Conservation (phyloP, 495 filamentous ascomycete genomes). For the Umbilicaria muhlenbergii region DNA sequence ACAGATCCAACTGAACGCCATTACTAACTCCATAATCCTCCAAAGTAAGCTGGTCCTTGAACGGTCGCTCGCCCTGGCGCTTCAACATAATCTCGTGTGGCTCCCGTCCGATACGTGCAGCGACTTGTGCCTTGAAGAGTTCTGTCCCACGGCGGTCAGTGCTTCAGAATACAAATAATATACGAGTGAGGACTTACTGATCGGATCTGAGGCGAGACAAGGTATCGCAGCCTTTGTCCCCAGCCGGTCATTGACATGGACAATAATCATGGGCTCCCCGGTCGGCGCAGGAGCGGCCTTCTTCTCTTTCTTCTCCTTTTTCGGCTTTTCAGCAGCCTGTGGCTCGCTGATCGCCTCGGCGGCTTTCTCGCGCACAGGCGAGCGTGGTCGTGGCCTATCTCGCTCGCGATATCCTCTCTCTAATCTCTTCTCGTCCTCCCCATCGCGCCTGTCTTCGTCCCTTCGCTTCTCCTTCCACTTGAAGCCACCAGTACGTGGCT, state of each 20-base stretch:
- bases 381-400: conserved; percentile 12
- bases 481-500: conserved; percentile 29
- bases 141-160: conserved; percentile 18
- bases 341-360: conserved; percentile 13
- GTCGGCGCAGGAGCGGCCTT: conserved; percentile 15
- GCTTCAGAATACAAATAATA: too few relatives aligned
- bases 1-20: conserved; percentile 77
- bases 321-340: conserved; percentile 15
- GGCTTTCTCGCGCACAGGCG: background rate
- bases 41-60: conserved; percentile 74
- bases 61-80: conserved; percentile 78
- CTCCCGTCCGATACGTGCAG: conserved; percentile 69
- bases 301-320: conserved; percentile 26
- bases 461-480: conserved; percentile 51
- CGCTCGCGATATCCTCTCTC: conserved; percentile 41
- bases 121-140: conserved; percentile 81
- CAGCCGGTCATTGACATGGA: conserved; percentile 81
- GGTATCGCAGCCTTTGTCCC: conserved; percentile 85
- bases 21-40: conserved; percentile 83
- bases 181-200: conserved; percentile 34
- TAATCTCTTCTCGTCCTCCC: conserved; percentile 26
- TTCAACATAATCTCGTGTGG: conserved; percentile 85
- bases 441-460: conserved; percentile 25
- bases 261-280: conserved; percentile 73
- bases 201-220: conserved; percentile 63